Evolutionary conservation across 345 rosid species (phyloP), one percentile per base, ranked within the genome.

Genomic region (Passiflora organensis): DNA sequence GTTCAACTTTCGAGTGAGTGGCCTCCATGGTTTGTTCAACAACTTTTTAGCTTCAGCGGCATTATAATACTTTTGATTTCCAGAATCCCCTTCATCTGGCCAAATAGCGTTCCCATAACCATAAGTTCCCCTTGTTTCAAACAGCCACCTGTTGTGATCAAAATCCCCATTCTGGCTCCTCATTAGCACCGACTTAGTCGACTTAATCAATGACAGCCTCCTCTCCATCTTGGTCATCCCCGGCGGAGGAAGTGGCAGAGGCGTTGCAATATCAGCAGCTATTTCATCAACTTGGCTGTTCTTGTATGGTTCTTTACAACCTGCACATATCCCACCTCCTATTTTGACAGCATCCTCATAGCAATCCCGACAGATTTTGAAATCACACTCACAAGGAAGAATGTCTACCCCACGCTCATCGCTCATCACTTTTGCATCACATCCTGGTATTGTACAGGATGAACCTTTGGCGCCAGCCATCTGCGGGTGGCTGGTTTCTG

Each of bases 381-480:
- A 91, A 76, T 91, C 97, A 66, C 98, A 91, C 54, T 88, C 96
- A 34, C 98, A 91, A 62, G 98, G 96, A 36, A 91, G 95, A 65
- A 91, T 83, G 58, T 91, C 96, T 13, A 51, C 64, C 6, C 96
- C 95, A n/a, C 96, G 86, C 69, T 66, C 93, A 60, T 91, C 95
- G 20, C 82, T 86, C 98, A 91, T 91, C 47, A 91, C 88, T 68
- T 91, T 91, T 13, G 85, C 95, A 63, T 91, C 98, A 56, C 98
- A 91, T 15, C 96, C 96, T 20, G 82, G 95, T 63, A 91, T 71
- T 0, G 98, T 80, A 61, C 96, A 91, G 1, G 93, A 85, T 0
- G 98, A 88, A 13, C 96, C 98, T 71, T 86, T 91, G 12, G 85
- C 79, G 9, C 98, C 98, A 52, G 96, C 98, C 98, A 91, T 91